Conservation (phyloP, 768 basidiomycete genomes). For the Collybiopsis confluens region DNA sequence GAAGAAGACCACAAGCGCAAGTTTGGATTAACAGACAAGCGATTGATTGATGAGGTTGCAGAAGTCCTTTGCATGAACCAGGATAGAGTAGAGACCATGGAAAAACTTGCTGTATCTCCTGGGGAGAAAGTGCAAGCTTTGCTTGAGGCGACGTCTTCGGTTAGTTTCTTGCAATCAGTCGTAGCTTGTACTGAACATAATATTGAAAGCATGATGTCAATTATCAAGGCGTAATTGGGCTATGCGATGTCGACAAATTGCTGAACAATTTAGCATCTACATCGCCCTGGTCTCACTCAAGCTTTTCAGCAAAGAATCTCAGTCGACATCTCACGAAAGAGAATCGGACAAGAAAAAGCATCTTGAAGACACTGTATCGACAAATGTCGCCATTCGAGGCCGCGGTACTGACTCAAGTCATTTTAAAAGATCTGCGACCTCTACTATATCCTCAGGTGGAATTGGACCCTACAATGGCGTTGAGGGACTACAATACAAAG, state of each 20-base stretch:
- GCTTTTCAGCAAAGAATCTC: slow-evolving; percentile 33
- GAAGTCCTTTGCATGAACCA: slow-evolving; percentile 39
- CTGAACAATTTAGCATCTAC: slow-evolving; percentile 72
- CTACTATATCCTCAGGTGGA: slow-evolving; percentile 65
- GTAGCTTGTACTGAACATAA: not conserved
- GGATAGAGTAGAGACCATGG: slow-evolving; percentile 23
- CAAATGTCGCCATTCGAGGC: slow-evolving; percentile 59
- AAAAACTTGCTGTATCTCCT: slow-evolving; percentile 57
- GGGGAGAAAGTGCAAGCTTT: slow-evolving; percentile 58
- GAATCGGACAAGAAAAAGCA: not conserved
- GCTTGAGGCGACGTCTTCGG: slow-evolving; percentile 35
- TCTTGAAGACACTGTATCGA: slow-evolving; percentile 42
- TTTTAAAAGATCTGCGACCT: slow-evolving; percentile 83
- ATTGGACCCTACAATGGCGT: slow-evolving; percentile 42
- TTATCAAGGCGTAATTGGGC: slow-evolving; percentile 33
- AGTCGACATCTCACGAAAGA: slow-evolving; percentile 21
- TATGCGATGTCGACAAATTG: slow-evolving; percentile 55
- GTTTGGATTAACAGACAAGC: slow-evolving; percentile 70
- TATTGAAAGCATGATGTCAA: slow-evolving; percentile 16
- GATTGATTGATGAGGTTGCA: slow-evolving; percentile 48
- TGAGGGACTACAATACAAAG: slow-evolving; percentile 53
- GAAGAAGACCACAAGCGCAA: slow-evolving; percentile 69
- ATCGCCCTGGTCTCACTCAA: slow-evolving; percentile 54
- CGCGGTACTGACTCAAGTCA: slow-evolving; percentile 76
- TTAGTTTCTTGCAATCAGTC: slow-evolving; percentile 15